Evolutionary conservation across 2,329 filamentous ascomycete genomes (phyloP), one percentile per base, ranked within the genome.

Genomic region (Phialophora macrospora): DNA sequence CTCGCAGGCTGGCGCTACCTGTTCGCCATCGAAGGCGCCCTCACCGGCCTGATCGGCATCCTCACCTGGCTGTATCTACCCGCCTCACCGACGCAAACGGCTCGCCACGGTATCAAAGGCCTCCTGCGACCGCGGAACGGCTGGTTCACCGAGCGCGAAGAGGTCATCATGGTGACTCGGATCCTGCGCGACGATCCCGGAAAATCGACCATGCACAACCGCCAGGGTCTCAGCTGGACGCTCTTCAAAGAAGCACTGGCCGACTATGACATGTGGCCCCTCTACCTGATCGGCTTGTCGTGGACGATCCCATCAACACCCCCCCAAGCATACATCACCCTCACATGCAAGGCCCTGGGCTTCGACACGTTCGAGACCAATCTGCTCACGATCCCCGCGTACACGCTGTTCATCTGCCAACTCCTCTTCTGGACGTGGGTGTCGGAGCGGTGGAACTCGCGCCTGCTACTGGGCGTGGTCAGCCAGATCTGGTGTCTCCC

Each of bases 351-450:
- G 54, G 77, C 79, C 1, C 77, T 89, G 0, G 34, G 84, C 83
- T 88, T 88, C 75, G 77, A 80, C 66, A 86, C 84, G 2, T 88
- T 90, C 74, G 77, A 85, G 24, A 82, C 86, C 30, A 90, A 89
- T 69, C 78, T 90, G 66, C 80, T 90, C 24, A 86, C 86, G 0
- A 88, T 89, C 14, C 86, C 85, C 0, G 82, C 84, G 0, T 84
- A 83, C 17, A 80, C 79, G 0, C 74, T 87, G 1, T 86, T 86
- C 72, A 86, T 88, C 66, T 62, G 85, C 55, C 85, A 85, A 52
- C 82, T 88, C 75, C 73, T 87, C 17, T 73, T 78, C 1, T 80
- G 85, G 65, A 84, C 85, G 0, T 85, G 80, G 75, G 78, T 88
- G 46, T 82, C 81, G 1, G 81, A 83, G 44, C 76, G 75, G 30